A percentile compares a stretch with the other conserved stretches of the same genome.
Conservation (phyloP, 768 basidiomycete species). For the Exidia glandulosa region DNA sequence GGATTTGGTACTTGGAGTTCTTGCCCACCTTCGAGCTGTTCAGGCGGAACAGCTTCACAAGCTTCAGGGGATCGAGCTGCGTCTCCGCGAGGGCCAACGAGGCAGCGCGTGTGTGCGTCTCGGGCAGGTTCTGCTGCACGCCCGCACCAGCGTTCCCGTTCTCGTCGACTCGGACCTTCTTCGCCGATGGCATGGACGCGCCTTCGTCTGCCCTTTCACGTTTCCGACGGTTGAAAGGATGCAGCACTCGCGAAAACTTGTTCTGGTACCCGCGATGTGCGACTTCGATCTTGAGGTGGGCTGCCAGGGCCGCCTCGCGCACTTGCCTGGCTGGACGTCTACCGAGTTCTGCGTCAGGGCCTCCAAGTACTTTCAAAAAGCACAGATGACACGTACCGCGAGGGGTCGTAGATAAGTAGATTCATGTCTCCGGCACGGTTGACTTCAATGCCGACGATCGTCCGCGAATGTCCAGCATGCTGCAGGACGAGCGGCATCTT, state of each 20-base stretch:
- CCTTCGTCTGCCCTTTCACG: neutral
- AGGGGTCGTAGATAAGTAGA: constrained; percentile 72
- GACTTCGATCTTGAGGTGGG: neutral
- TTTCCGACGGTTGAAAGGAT: constrained; percentile 4
- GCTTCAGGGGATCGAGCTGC: constrained; percentile 19
- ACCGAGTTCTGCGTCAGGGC: neutral
- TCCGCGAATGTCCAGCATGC: constrained; percentile 76
- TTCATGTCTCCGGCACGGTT: constrained; percentile 43
- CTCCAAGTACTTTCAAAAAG: constrained; percentile 9
- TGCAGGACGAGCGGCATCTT: constrained; percentile 62
- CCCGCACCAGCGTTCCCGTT: constrained; percentile 1
- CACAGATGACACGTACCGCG: too few relatives aligned
- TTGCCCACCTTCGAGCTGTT: constrained; percentile 27
- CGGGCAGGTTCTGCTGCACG: neutral
- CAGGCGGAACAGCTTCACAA: constrained; percentile 41
- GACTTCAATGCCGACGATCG: constrained; percentile 75
- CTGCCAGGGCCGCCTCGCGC: neutral
- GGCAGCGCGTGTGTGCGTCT: neutral
- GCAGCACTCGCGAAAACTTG: constrained; percentile 8
- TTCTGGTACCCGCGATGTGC: constrained; percentile 4
- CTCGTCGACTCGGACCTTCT: neutral
- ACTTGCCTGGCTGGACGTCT: constrained; percentile 1
- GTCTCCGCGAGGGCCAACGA: neutral
- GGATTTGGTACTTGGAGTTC: constrained; percentile 61
- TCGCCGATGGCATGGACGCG: constrained; percentile 2